Conservation (phyloP, 352 stramenopile species). For the Peronospora farinosa region DNA sequence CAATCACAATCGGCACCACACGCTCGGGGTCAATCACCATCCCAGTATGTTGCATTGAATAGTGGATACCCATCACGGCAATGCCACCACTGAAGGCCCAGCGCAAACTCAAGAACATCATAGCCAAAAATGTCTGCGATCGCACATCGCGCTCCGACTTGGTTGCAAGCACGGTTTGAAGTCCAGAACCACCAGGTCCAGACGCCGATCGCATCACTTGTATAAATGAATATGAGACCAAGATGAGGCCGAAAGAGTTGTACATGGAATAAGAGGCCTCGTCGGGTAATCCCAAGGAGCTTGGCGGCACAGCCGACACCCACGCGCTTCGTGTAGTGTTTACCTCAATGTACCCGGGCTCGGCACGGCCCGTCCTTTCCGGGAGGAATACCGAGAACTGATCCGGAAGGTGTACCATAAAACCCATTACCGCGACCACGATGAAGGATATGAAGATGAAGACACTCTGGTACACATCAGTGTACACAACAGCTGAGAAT, state of each 20-base stretch:
- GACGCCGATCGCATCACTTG: conserved; percentile 67
- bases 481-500: conserved; percentile 75
- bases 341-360: conserved; percentile 39
- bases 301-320: conserved; percentile 37
- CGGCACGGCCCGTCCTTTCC: conserved; percentile 26
- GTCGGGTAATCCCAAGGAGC: conserved; percentile 30
- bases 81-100: conserved; percentile 76
- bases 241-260: conserved; percentile 53
- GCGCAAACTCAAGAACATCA: conserved; percentile 60
- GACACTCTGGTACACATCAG: conserved; percentile 75
- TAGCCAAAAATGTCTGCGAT: conserved; percentile 69
- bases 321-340: conserved; percentile 47
- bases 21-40: conserved; percentile 63
- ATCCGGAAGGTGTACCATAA: conserved; percentile 46
- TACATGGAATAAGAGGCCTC: conserved; percentile 69
- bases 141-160: conserved; percentile 77
- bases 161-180: conserved; percentile 68
- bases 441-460: conserved; percentile 78
- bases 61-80: conserved; percentile 64
- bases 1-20: conserved; percentile 67
- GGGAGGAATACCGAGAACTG: conserved; percentile 61
- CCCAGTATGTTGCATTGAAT: conserved; percentile 37
- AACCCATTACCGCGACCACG: conserved; percentile 52
- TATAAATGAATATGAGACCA: conserved; percentile 55
- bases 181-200: conserved; percentile 53